Conservation (phyloP, 1,284 basidiomycete species). For the Athelia sp. region DNA sequence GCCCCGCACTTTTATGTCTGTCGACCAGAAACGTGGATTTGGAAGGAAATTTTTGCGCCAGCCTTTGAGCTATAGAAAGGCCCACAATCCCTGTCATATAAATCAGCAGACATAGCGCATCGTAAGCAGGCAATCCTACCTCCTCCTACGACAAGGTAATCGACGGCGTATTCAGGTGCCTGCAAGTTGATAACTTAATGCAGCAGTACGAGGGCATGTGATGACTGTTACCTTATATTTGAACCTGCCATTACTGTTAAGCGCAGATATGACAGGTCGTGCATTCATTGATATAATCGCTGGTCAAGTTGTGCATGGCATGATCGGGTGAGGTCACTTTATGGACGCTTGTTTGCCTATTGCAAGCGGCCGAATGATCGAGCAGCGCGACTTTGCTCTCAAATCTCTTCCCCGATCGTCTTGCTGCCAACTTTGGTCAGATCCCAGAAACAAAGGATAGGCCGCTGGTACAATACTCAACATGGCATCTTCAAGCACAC, state of each 20-base stretch:
- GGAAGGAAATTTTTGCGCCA: conserved; percentile 62
- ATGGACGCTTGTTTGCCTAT: no score
- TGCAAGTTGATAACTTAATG: conserved; percentile 17
- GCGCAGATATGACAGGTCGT: no score
- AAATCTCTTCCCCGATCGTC: no score
- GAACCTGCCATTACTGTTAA: background rate
- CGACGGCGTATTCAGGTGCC: conserved; percentile 73
- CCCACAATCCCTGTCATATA: conserved; percentile 71
- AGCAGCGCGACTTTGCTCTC: no score
- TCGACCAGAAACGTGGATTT: conserved; percentile 87
- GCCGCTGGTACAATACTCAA: no score
- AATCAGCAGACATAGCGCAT: background rate
- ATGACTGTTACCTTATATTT: background rate
- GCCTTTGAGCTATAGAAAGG: conserved; percentile 77
- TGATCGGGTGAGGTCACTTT: no score
- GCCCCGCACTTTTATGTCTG: conserved; percentile 66
- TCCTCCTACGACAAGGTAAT: conserved; percentile 91
- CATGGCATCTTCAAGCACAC: no score
- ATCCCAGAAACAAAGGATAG: no score
- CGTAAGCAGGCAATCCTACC: conserved; percentile 39
- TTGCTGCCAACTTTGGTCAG: no score
- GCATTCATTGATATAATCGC: no score
- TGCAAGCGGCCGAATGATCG: no score
- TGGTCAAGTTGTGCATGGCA: no score
- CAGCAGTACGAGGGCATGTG: background rate